A percentile compares a stretch with the other conserved stretches of the same genome.
Conservation (phyloP, 192 early-diverging fungal genomes). For the Podila epicladia region DNA sequence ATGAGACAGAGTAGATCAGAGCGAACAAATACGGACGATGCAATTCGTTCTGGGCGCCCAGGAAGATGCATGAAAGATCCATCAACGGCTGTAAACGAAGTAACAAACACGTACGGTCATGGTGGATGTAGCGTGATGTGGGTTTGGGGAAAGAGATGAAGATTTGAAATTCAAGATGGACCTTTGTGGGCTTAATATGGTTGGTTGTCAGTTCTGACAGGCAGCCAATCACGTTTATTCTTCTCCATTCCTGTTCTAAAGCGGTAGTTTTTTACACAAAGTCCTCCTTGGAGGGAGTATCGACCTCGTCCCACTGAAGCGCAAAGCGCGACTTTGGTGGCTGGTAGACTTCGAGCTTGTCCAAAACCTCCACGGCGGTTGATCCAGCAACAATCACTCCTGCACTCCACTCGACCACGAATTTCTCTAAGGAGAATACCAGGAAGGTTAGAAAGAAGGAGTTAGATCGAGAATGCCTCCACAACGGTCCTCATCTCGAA, state of each 20-base stretch:
- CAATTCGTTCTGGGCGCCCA: too few relatives aligned
- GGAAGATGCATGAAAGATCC: not conserved
- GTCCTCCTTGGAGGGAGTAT: constrained; percentile 16
- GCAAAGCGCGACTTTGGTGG: constrained; percentile 57
- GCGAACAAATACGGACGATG: too few relatives aligned
- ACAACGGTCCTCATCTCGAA: not conserved
- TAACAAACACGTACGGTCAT: too few relatives aligned
- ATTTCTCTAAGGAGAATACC: constrained; percentile 57
- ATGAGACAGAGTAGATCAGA: not conserved
- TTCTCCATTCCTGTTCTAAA: too few relatives aligned
- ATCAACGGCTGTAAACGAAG: too few relatives aligned
- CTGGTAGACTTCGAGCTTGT: constrained; percentile 62
- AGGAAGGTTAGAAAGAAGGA: not conserved
- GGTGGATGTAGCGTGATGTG: too few relatives aligned
- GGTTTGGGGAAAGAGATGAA: too few relatives aligned
- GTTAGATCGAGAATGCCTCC: not conserved
- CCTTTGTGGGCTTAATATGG: too few relatives aligned
- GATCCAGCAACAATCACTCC: constrained; percentile 67
- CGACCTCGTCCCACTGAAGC: constrained; percentile 59
- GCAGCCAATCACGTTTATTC: too few relatives aligned
- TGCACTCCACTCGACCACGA: constrained; percentile 61
- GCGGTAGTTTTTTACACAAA: constrained; percentile 12
- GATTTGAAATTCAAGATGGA: too few relatives aligned
- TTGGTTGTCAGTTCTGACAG: too few relatives aligned
- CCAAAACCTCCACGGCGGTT: constrained; percentile 65